A percentile compares a stretch with the other conserved stretches of the same genome.
Evolutionary conservation across 2,329 filamentous ascomycete species (phyloP).

Genomic region (Epicoccum nigrum): DNA sequence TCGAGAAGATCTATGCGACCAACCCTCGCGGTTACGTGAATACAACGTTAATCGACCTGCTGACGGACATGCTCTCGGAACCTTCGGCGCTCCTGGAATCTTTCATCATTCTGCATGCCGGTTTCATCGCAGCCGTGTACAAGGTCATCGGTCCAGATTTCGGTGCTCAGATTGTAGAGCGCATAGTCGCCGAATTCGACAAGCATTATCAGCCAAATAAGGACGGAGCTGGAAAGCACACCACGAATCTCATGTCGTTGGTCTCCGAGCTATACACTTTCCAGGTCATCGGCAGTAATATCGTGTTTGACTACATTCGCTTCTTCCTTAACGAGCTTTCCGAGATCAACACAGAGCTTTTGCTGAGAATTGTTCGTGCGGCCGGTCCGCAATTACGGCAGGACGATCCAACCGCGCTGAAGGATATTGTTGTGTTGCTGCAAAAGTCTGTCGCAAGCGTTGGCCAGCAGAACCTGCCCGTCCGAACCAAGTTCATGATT

Average conservation of each 20-base stretch:
- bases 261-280: conserved; percentile 91
- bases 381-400: conserved; percentile 78
- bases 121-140: conserved; percentile 87
- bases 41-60: conserved; percentile 74
- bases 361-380: conserved; percentile 84
- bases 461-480: conserved; percentile 75
- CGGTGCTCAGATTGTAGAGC: conserved; percentile 83
- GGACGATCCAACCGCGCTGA: conserved; percentile 86
- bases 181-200: conserved; percentile 76
- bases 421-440: conserved; percentile 83
- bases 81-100: conserved; percentile 81
- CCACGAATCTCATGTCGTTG: conserved; percentile 79
- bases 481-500: conserved; percentile 95
- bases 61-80: conserved; percentile 81
- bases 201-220: conserved; percentile 61
- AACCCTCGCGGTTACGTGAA: conserved; percentile 90
- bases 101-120: conserved; percentile 87
- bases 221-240: conserved; percentile 58
- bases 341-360: conserved; percentile 85
- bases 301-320: conserved; percentile 91
- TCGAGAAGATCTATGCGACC: conserved; percentile 82
- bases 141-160: conserved; percentile 88
- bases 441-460: conserved; percentile 72
- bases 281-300: conserved; percentile 78
- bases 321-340: conserved; percentile 75